A percentile compares a stretch with the other conserved stretches of the same genome.
Conservation (phyloP, 2,329 filamentous ascomycete species). For the Colletotrichum ledebouriae region DNA sequence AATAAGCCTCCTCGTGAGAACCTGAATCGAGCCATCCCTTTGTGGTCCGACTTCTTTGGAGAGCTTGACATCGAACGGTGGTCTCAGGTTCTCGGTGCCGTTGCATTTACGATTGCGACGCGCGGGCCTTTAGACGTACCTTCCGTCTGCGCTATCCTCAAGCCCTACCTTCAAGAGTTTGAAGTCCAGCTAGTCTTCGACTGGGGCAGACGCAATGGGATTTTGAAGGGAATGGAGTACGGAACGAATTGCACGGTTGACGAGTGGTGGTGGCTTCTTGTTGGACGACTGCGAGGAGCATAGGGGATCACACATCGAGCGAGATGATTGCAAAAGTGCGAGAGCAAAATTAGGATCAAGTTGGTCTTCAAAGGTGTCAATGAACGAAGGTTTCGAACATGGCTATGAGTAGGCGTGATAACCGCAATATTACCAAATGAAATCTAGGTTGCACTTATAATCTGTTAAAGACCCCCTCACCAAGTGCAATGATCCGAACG, state of each 20-base stretch:
- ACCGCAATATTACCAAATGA: too few relatives aligned
- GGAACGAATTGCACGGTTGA: constrained; percentile 60
- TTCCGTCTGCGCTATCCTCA: constrained; percentile 68
- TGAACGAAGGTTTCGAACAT: too few relatives aligned
- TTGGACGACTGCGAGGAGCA: constrained; percentile 53
- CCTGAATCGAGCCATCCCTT: constrained; percentile 67
- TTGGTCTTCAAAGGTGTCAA: too few relatives aligned
- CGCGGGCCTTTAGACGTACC: constrained; percentile 68
- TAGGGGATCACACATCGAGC: neutral
- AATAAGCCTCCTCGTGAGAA: constrained; percentile 59
- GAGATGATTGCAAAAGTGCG: neutral
- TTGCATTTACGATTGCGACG: constrained; percentile 73
- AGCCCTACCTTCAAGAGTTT: constrained; percentile 71
- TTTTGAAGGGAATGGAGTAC: constrained; percentile 59
- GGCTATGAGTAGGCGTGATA: too few relatives aligned
- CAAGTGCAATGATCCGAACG: too few relatives aligned
- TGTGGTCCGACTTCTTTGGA: constrained; percentile 80
- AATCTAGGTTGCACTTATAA: too few relatives aligned
- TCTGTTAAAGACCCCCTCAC: neutral
- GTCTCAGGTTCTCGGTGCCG: constrained; percentile 72
- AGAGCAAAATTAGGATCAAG: too few relatives aligned
- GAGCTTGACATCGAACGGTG: constrained; percentile 71
- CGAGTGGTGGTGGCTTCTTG: constrained; percentile 78
- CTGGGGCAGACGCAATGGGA: constrained; percentile 69
- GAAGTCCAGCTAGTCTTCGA: constrained; percentile 70